Percentiles rank a stretch among this genome's conserved stretches.
These are phyloP conservation scores for Crassisporium funariophilum DNA, from an alignment of 768 basidiomycete genomes.

Conservation along the genomic window DNA sequence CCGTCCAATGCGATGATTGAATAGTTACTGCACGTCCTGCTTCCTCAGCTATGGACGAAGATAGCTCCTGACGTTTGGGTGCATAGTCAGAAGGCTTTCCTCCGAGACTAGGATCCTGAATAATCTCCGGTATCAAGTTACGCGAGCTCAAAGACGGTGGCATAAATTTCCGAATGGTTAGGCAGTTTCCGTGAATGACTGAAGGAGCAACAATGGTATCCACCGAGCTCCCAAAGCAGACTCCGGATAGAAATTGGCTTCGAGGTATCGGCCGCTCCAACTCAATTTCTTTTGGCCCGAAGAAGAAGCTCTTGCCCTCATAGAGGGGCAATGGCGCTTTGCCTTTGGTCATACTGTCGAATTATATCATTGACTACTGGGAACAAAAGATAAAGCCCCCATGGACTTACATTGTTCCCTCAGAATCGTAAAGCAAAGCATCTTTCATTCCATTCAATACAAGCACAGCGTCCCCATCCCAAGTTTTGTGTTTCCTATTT, in stretches of 20 bases:
- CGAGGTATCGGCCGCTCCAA: constrained; percentile 59
- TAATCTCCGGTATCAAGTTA: no score
- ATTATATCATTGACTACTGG: constrained; percentile 1
- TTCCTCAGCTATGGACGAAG: not conserved
- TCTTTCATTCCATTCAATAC: constrained; percentile 44
- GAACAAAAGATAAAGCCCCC: not conserved
- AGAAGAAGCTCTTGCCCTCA: constrained; percentile 36
- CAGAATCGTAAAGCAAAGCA: constrained; percentile 58
- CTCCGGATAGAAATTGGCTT: constrained; percentile 63
- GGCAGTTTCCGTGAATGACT: not conserved
- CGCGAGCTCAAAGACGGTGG: constrained; percentile 15
- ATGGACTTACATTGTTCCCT: constrained; percentile 61
- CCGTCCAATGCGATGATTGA: constrained; percentile 59
- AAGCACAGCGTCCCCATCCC: constrained; percentile 84
- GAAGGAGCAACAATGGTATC: not conserved
- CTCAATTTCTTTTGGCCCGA: constrained; percentile 64
- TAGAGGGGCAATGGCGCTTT: constrained; percentile 43
- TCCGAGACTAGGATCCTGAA: no score
- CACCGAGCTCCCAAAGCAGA: constrained; percentile 51
- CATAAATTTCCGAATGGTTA: constrained; percentile 27
- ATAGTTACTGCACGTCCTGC: constrained; percentile 10
- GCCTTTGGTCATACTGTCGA: constrained; percentile 52
- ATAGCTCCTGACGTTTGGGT: no score
- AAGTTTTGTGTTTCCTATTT: constrained; percentile 84
- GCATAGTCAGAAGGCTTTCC: no score